Percentiles rank a stretch among this genome's conserved stretches.
Conservation (phyloP, 768 basidiomycete genomes). For the Calocybe indica region DNA sequence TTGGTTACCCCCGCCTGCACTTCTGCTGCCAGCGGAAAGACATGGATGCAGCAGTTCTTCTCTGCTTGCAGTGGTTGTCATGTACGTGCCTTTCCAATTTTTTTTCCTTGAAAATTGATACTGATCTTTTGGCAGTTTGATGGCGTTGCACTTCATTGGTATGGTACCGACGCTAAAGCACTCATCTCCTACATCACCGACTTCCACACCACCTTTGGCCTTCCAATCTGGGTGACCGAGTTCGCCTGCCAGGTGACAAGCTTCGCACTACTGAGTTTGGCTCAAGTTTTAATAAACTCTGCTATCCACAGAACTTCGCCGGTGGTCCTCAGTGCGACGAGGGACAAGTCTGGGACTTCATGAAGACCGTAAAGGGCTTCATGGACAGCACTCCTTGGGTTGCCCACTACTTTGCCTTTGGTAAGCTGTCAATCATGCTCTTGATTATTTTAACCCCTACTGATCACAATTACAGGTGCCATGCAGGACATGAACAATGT, state of each 20-base stretch:
- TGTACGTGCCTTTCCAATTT: constrained; percentile 32
- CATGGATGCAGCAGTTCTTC: constrained; percentile 64
- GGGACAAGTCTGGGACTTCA: constrained; percentile 36
- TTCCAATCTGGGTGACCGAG: constrained; percentile 60
- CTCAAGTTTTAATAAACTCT: not conserved
- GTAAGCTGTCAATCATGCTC: constrained; percentile 29
- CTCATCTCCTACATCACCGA: constrained; percentile 47
- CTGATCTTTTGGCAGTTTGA: constrained; percentile 36
- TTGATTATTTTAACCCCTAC: not conserved
- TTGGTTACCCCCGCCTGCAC: constrained; percentile 67
- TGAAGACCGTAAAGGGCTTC: constrained; percentile 25
- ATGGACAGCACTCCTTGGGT: constrained; percentile 31
- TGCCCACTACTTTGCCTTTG: constrained; percentile 49
- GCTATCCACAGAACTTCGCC: constrained; percentile 35
- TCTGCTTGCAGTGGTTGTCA: constrained; percentile 42
- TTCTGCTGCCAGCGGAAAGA: constrained; percentile 46
- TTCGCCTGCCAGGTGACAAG: constrained; percentile 56
- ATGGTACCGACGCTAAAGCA: constrained; percentile 42
- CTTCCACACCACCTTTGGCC: constrained; percentile 37
- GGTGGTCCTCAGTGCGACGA: constrained; percentile 30
- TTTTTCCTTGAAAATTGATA: not conserved
- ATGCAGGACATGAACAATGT: constrained; percentile 55
- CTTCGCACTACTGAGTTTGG: not conserved
- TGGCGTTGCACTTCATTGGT: constrained; percentile 60
- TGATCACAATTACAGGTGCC: constrained; percentile 30